These are phyloP conservation scores for Fusarium veterinarium DNA, from an alignment of 2,329 filamentous ascomycete species.

Conservation along the genomic window DNA sequence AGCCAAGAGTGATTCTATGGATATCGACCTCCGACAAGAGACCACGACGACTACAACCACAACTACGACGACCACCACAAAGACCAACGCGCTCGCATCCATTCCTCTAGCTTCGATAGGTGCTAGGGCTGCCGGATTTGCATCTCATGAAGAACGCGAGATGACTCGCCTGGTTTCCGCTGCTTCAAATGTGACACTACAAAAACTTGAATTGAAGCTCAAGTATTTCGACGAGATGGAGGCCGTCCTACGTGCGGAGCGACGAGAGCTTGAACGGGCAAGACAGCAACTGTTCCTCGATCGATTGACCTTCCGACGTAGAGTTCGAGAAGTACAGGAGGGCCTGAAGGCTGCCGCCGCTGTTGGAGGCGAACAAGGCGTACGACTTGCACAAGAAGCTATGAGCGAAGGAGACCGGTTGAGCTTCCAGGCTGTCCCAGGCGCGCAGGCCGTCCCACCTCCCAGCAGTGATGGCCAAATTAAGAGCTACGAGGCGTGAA, in stretches of 20 bases:
- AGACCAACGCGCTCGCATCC: conserved; percentile 69
- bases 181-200: conserved; percentile 91
- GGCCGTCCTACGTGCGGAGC: conserved; percentile 88
- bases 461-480: conserved; percentile 65
- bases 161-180: conserved; percentile 94
- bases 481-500: conserved; percentile 68
- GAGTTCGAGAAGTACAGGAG: conserved; percentile 85
- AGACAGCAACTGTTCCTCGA: conserved; percentile 95
- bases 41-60: conserved; percentile 64
- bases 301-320: conserved; percentile 87
- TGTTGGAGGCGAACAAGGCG: conserved; percentile 62
- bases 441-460: conserved; percentile 61
- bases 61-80: conserved; percentile 60
- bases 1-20: conserved; percentile 71
- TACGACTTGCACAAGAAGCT: conserved; percentile 60
- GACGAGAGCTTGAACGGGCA: conserved; percentile 89
- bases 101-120: conserved; percentile 89
- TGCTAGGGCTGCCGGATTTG: conserved; percentile 85
- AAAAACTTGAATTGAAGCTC: conserved; percentile 96
- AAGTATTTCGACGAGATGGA: conserved; percentile 98
- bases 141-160: conserved; percentile 95
- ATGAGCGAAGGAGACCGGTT: conserved; percentile 63
- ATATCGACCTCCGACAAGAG: conserved; percentile 68
- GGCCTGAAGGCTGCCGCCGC: conserved; percentile 68
- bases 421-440: conserved; percentile 61